phyloP scores from a whole-genome alignment of 495 filamentous ascomycete species.

The Aspergillus bertholletiae region DNA sequence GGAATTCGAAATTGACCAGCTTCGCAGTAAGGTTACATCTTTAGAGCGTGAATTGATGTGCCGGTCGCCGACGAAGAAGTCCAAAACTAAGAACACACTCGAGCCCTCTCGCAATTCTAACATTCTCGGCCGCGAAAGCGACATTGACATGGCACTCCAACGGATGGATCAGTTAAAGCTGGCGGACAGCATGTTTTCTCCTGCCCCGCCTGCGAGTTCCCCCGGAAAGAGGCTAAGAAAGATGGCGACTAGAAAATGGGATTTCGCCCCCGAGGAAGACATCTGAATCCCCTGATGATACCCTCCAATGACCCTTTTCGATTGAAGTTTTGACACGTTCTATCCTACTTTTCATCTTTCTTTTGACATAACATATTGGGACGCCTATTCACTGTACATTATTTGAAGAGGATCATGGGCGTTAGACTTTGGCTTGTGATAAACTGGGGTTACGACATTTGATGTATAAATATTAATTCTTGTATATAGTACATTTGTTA shows the following conservation, averaged over 20 bases:
- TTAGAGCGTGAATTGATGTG: slow-evolving; percentile 46
- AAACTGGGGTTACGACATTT: background rate
- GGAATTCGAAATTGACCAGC: slow-evolving; percentile 46
- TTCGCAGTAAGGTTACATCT: slow-evolving; percentile 39
- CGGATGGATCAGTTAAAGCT: slow-evolving; percentile 43
- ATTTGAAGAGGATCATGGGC: background rate
- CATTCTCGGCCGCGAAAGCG: slow-evolving; percentile 35
- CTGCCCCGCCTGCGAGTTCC: slow-evolving; percentile 21
- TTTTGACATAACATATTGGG: background rate
- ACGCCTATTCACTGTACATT: background rate
- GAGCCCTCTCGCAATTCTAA: slow-evolving; percentile 23
- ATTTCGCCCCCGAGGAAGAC: slow-evolving; percentile 53
- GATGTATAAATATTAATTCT: background rate
- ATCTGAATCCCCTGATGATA: slow-evolving; percentile 23
- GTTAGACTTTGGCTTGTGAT: background rate
- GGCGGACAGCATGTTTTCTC: slow-evolving; percentile 37
- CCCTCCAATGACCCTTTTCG: background rate
- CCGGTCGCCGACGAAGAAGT: slow-evolving; percentile 45
- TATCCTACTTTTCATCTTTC: background rate
- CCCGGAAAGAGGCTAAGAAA: slow-evolving; percentile 48
- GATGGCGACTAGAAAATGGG: slow-evolving; percentile 54
- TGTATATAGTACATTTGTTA: background rate
- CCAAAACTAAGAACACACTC: slow-evolving; percentile 26
- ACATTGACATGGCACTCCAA: slow-evolving; percentile 41
- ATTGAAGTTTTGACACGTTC: background rate